Base-by-base conservation (phyloP, 768 basidiomycete genomes). In the Mycena rosella region DNA sequence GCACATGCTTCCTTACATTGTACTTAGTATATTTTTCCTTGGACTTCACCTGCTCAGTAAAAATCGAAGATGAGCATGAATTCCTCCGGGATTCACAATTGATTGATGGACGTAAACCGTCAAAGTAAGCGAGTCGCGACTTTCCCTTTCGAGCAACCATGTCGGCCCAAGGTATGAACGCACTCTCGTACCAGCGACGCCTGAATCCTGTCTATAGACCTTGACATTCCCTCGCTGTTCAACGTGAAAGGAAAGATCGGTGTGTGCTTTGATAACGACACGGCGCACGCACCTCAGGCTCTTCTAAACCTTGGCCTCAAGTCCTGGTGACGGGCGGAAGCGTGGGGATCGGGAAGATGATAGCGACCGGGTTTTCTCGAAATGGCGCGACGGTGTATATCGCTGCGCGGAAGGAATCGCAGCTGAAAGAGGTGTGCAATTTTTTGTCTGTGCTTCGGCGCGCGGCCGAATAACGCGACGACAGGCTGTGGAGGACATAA, bases 351-450 rank as follows among this genome's bases (percentile, higher is more conserved):
- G 95, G 95, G 10, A 89, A 87, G 74, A 91, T 93, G 87, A 95
- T 96, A 72, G 94, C 95, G 24, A 82, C 88, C 0, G 90, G 92
- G 2, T 91, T 94, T 71, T 92, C 91, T 2, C 88, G 91, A 78
- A 96, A 96, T 73, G 95, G 95, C 17, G 93, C 91, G 34, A 91
- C 89, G 72, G 95, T 97, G 47, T 96, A 96, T 80, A 95, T 96
- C 71, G 94, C 95, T 18, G 90, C 93, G 15, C 84, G 95, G 63
- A 96, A 95, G 76, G 92, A 94, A 79, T 76, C 83, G 24, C 91
- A 91, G 72, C 84, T 96, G 63, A 88, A 91, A 79, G 87, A 92
- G 84, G 93, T 91, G 62, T 57, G 84, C 77, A 29, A n/a, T 8
- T 14, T 18, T 62, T 54, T 36, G 47, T 52, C n/a, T 44, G 62